Percentiles rank a stretch among this genome's conserved stretches.
These are phyloP conservation scores for Mycena amicta DNA, from an alignment of 768 basidiomycete species.

Conservation along the genomic window DNA sequence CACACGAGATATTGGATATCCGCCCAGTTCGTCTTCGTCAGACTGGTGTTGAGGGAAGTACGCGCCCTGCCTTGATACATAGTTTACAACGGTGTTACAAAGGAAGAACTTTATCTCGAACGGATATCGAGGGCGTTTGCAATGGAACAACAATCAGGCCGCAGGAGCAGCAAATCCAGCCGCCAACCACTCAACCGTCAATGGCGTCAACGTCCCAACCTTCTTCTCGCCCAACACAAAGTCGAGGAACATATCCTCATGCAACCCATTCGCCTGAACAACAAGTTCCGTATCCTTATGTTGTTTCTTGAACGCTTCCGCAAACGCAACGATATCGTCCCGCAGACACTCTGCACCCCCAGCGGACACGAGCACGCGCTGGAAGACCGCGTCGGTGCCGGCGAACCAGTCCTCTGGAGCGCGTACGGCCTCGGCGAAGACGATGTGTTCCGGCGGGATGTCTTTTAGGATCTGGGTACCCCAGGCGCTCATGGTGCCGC, in stretches of 20 bases:
- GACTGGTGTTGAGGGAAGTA: too few species aligned
- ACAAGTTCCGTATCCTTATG: conserved; percentile 13
- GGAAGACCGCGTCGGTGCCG: conserved; percentile 26
- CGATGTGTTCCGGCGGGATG: conserved; percentile 20
- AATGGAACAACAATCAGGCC: too few species aligned
- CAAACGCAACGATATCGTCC: conserved; percentile 31
- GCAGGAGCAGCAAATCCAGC: background rate
- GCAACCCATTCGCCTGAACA: conserved; percentile 17
- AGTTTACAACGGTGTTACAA: too few species aligned
- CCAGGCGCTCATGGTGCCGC: conserved; percentile 22
- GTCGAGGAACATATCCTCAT: conserved; percentile 18
- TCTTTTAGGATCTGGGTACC: conserved; percentile 18
- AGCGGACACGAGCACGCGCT: conserved; percentile 30
- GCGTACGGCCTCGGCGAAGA: conserved; percentile 28
- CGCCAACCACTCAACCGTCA: background rate
- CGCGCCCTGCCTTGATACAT: too few species aligned
- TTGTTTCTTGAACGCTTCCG: conserved; percentile 13
- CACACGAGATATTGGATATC: too few species aligned
- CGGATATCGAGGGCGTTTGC: too few species aligned
- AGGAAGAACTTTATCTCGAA: too few species aligned
- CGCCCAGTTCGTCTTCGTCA: too few species aligned
- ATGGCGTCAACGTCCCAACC: conserved; percentile 12
- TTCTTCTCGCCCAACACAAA: conserved; percentile 11
- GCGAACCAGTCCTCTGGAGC: conserved; percentile 32
- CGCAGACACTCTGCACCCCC: conserved; percentile 31